These are phyloP conservation scores for Spinacia oleracea DNA, from an alignment of 179 eudicot genomes.

Conservation along the genomic window DNA sequence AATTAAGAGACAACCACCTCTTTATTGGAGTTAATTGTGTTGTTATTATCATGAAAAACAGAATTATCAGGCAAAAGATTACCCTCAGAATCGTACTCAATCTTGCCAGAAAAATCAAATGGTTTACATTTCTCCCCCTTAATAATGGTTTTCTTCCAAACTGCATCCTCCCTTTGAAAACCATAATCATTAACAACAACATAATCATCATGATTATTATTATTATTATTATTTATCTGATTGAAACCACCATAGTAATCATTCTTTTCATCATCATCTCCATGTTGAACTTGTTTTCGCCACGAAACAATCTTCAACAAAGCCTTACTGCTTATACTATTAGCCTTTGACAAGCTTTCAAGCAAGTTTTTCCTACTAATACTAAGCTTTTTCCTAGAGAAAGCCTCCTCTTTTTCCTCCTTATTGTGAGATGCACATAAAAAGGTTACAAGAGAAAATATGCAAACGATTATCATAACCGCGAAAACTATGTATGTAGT, in stretches of 20 bases:
- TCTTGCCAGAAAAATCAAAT: constrained; percentile 60
- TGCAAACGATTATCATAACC: background rate
- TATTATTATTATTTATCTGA: background rate
- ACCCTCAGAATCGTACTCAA: constrained; percentile 62
- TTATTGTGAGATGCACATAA: constrained; percentile 29
- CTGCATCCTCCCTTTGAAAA: constrained; percentile 22
- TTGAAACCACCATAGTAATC: constrained; percentile 4
- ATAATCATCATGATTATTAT: background rate
- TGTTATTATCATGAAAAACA: background rate
- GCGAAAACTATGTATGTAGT: background rate
- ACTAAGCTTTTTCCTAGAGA: background rate
- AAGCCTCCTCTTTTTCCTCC: constrained; percentile 13
- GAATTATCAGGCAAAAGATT: constrained; percentile 43
- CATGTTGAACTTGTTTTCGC: constrained; percentile 28
- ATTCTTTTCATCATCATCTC: constrained; percentile 23
- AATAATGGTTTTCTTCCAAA: constrained; percentile 71
- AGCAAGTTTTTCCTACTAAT: constrained; percentile 5
- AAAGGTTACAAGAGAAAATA: constrained; percentile 25
- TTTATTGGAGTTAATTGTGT: constrained; percentile 7
- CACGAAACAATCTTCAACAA: constrained; percentile 30
- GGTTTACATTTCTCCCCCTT: constrained; percentile 69
- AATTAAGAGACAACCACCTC: constrained; percentile 19
- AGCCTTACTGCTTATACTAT: constrained; percentile 27
- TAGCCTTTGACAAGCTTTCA: constrained; percentile 15
- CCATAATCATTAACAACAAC: constrained; percentile 24